A percentile compares a stretch with the other conserved stretches of the same genome.
Conservation (phyloP, 2,329 filamentous ascomycete species). For the Pseudogymnoascus sp. region DNA sequence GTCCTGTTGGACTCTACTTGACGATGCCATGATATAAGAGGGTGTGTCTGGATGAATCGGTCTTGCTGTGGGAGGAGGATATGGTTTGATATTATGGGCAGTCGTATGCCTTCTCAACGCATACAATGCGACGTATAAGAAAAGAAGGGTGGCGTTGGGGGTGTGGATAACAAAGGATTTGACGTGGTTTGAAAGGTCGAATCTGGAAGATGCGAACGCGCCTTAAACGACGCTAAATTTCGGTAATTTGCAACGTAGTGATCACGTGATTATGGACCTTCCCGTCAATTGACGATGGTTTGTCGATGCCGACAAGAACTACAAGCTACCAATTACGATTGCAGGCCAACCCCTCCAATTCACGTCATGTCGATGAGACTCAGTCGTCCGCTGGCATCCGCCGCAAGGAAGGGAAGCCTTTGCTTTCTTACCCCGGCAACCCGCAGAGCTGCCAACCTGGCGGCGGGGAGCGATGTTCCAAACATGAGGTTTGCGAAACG, state of each 20-base stretch:
- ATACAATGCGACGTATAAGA: constrained; percentile 9
- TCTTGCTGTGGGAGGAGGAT: not conserved
- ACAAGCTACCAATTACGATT: constrained; percentile 9
- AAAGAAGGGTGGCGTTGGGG: constrained; percentile 7
- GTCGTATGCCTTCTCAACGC: constrained; percentile 7
- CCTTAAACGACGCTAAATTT: constrained; percentile 10
- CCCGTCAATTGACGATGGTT: constrained; percentile 2
- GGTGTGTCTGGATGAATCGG: constrained; percentile 1
- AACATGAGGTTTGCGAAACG: constrained; percentile 26
- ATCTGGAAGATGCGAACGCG: constrained; percentile 10
- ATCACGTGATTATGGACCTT: not conserved
- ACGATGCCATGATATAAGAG: constrained; percentile 12
- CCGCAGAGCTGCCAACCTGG: constrained; percentile 6
- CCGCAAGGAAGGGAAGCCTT: constrained; percentile 10
- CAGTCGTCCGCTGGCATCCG: constrained; percentile 10
- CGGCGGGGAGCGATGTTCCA: constrained; percentile 10
- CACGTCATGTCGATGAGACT: constrained; percentile 11
- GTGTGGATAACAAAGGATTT: constrained; percentile 8
- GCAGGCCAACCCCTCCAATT: constrained; percentile 10
- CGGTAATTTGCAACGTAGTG: not conserved
- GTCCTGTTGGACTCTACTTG: constrained; percentile 43
- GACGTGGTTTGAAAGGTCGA: constrained; percentile 9
- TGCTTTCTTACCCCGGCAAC: constrained; percentile 6
- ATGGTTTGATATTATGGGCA: not conserved
- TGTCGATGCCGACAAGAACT: constrained; percentile 4